phyloP scores from a whole-genome alignment of 768 basidiomycete genomes.

The Auricularia cornea region DNA sequence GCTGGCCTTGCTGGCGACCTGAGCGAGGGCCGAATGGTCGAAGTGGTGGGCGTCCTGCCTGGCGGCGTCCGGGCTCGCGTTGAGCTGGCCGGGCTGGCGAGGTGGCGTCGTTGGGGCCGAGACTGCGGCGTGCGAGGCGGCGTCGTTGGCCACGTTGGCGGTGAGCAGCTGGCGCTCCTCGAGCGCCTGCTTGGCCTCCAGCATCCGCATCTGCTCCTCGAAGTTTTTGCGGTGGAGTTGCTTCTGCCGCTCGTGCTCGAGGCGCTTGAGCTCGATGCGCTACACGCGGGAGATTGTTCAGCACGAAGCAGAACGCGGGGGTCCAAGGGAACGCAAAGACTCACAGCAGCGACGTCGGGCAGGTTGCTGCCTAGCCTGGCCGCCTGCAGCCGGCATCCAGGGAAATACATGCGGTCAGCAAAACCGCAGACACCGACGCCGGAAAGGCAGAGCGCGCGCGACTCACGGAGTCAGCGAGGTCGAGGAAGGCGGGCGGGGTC shows the following conservation, averaged over 20 bases:
- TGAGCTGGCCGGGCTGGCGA: constrained; percentile 63
- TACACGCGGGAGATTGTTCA: constrained; percentile 24
- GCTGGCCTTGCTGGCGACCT: constrained; percentile 59
- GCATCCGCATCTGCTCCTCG: constrained; percentile 91
- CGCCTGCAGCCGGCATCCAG: constrained; percentile 36
- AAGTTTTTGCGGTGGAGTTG: constrained; percentile 79
- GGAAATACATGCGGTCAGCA: constrained; percentile 9
- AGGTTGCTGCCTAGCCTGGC: constrained; percentile 79
- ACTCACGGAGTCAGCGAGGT: constrained; percentile 87
- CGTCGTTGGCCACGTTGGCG: constrained; percentile 33
- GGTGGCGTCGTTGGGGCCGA: constrained; percentile 87
- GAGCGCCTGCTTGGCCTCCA: constrained; percentile 86
- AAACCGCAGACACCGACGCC: constrained; percentile 12
- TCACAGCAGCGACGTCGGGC: constrained; percentile 77
- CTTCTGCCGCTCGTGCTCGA: constrained; percentile 87
- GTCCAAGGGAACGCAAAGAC: constrained; percentile 33
- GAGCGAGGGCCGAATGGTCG: constrained; percentile 48
- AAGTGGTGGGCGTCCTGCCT: constrained; percentile 28
- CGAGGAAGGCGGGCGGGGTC: constrained; percentile 86
- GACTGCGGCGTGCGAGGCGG: constrained; percentile 66
- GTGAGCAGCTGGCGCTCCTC: constrained; percentile 73
- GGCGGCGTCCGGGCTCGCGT: constrained; percentile 40
- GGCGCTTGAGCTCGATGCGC: constrained; percentile 84
- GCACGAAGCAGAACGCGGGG: neutral
- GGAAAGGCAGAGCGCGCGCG: constrained; percentile 7